These are phyloP conservation scores for Chytriomyces sp. DNA, from an alignment of 192 early-diverging fungal species.

Conservation along the genomic window DNA sequence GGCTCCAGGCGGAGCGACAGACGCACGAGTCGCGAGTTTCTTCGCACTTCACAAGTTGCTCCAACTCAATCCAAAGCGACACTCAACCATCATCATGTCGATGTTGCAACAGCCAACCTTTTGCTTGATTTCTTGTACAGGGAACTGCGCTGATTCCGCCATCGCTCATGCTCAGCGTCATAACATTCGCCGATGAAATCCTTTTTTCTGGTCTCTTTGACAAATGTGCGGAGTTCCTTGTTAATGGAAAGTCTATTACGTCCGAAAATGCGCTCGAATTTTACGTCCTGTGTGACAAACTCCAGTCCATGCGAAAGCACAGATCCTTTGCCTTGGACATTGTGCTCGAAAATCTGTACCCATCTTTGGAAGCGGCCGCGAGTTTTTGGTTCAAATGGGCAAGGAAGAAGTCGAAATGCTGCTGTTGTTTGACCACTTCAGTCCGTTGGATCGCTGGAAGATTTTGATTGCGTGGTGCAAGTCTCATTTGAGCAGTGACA, in stretches of 20 bases:
- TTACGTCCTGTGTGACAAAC: background rate
- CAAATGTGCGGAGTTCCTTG: background rate
- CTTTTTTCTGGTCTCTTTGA: background rate
- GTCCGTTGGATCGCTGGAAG: background rate
- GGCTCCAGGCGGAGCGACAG: no score
- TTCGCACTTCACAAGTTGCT: background rate
- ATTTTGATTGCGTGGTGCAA: background rate
- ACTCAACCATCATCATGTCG: background rate
- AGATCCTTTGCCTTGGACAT: background rate
- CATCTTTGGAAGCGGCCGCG: background rate
- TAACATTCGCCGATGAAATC: background rate
- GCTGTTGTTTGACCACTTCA: background rate
- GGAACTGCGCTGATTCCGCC: background rate
- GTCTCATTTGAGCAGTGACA: no score
- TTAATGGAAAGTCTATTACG: background rate
- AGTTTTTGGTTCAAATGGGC: background rate
- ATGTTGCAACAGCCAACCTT: no score
- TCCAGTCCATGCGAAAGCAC: background rate
- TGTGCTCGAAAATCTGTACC: background rate
- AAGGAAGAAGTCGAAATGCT: background rate
- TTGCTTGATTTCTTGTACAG: slow-evolving; percentile 2
- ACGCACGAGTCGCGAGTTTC: background rate
- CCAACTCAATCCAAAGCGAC: background rate
- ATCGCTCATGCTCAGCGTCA: background rate
- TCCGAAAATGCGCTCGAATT: background rate